Evolutionary conservation across 805 yeast species (phyloP), one percentile per base, ranked within the genome.

Genomic region (Monosporozyma aerobia): DNA sequence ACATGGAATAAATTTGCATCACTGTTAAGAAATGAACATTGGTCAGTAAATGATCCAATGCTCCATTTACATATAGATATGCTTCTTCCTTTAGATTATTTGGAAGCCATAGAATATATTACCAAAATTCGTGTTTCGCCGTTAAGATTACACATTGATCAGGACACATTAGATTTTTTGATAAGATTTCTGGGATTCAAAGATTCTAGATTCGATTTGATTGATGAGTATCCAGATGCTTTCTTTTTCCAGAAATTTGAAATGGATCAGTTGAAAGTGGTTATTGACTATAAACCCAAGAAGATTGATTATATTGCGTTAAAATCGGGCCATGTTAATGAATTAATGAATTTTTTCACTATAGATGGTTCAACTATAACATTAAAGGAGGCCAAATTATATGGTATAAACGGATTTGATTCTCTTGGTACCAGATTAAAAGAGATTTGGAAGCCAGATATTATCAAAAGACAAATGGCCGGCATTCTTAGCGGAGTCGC

Each of bases 271-370:
- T 69, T 87, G 2, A 76, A 74, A 47, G 64, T 94, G 22, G 82
- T 82, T 56, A 72, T 94, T 43, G 98, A 94, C 67, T 94, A 94
- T 66, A 90, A 89, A 64, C 98, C 99, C 0, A 90, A 90, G 64
- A 86, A 82, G 58, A 76, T 92, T 30, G 95, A 92, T 65, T 87
- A 86, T 63, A 79, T 82, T 2, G 97, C 96, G 0, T 76, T 90
- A 32, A 74, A 87, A 53, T 85, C 96, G 0, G 98, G 98, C 0
- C 89, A 85, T 55, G 79, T 69, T 13, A 82, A 85, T 2, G 97
- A 92, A 64, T 78, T 94, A 50, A 82, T 89, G 78, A 94, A 94
- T 64, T 80, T 94, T 56, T 90, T 94, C 68, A 83, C 85, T 7
- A 74, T 94, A 40, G 97, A 92, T 62, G 97, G 90, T 41, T 86